Conservation (phyloP, 371 early-diverging fungal species). For the Mortierella sp. region DNA sequence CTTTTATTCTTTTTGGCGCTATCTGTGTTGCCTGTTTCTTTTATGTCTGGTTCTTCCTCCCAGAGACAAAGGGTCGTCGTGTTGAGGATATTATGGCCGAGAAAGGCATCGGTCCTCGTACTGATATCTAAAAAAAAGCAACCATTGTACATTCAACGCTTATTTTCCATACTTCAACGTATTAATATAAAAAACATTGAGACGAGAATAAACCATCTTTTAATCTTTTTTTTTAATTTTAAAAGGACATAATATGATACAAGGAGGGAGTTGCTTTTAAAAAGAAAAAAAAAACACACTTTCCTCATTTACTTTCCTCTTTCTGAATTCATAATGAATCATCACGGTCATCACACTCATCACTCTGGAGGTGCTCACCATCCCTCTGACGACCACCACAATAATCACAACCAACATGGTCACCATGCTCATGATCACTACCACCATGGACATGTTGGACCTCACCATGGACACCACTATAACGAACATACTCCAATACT, state of each 20-base stretch:
- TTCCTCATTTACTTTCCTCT: too few relatives aligned
- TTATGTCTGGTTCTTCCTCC: slow-evolving; percentile 77
- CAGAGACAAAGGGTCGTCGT: slow-evolving; percentile 84
- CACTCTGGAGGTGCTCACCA: too few relatives aligned
- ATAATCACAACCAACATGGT: too few relatives aligned
- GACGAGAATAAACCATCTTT: not conserved
- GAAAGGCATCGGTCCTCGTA: slow-evolving; percentile 35
- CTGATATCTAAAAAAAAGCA: slow-evolving; percentile 4
- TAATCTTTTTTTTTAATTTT: not conserved
- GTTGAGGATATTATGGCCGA: slow-evolving; percentile 73
- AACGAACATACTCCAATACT: not conserved
- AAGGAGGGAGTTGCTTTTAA: not conserved
- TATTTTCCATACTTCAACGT: not conserved
- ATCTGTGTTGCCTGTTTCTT: slow-evolving; percentile 63
- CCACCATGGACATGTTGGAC: not conserved
- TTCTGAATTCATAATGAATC: too few relatives aligned
- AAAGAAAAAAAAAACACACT: slow-evolving; percentile 13
- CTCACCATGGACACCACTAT: not conserved
- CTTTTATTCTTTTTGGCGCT: slow-evolving; percentile 80
- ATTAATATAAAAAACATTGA: not conserved
- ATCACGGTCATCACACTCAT: too few relatives aligned
- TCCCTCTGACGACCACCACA: too few relatives aligned
- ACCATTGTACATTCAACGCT: not conserved
- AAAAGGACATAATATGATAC: not conserved
- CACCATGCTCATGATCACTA: not conserved